phyloP scores from a whole-genome alignment of 2,329 filamentous ascomycete species.

The Monilinia vaccinii-corymbosi region DNA sequence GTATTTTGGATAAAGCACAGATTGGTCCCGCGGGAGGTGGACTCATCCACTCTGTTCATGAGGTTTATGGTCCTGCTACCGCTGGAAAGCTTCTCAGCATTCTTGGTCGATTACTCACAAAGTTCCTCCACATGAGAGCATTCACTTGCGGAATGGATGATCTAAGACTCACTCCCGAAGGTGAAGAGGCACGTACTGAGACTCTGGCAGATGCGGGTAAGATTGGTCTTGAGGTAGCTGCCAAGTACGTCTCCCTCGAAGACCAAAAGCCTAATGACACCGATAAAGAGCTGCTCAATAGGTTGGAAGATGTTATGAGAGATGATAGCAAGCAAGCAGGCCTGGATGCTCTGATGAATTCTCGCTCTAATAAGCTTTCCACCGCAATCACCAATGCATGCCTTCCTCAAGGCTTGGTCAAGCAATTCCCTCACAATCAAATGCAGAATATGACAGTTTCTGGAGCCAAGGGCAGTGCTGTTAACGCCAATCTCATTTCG shows the following conservation, averaged over 20 bases:
- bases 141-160: conserved; percentile 98
- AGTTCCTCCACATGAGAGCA: conserved; percentile 83
- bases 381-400: conserved; percentile 69
- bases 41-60: conserved; percentile 84
- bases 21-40: conserved; percentile 82
- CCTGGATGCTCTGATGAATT: conserved; percentile 81
- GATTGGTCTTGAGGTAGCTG: conserved; percentile 70
- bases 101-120: conserved; percentile 79
- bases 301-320: conserved; percentile 81
- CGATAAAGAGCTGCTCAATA: conserved; percentile 62
- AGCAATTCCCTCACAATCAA: conserved; percentile 91
- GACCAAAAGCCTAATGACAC: conserved; percentile 51
- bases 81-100: conserved; percentile 85
- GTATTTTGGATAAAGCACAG: conserved; percentile 92
- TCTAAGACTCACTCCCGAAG: conserved; percentile 70
- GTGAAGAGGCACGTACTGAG: conserved; percentile 62
- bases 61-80: conserved; percentile 79
- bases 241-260: conserved; percentile 79
- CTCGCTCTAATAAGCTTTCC: conserved; percentile 59
- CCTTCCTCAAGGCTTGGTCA: conserved; percentile 73
- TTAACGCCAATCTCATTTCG: conserved; percentile 96
- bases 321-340: conserved; percentile 87
- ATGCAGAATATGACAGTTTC: conserved; percentile 99
- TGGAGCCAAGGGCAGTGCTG: conserved; percentile 83
- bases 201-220: conserved; percentile 57